Base-by-base conservation (phyloP, 208 protist genomes). In the Kentomonas sorsogonicus region DNA sequence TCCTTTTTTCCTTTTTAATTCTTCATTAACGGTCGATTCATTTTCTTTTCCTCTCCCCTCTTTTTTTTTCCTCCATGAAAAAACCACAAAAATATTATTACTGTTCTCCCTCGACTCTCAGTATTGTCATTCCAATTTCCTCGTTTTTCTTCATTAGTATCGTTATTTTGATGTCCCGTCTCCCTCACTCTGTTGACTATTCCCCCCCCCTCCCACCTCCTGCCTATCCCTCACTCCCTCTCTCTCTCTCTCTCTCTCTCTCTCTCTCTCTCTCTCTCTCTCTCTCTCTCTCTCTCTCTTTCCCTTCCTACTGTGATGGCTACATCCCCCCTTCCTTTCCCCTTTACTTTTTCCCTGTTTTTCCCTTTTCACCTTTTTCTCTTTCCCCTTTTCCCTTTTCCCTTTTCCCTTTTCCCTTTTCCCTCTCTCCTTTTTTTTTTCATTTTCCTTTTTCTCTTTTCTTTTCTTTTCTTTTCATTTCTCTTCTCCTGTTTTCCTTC, bases 1-100 rank as follows among this genome's bases (percentile, higher is more conserved):
- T 38, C 38, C 41, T n/a, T 9, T 29, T 30, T 60, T 55, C 20
- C 1, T 65, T 26, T 36, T 53, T 9, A 44, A 58, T 50, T 63
- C 22, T 20, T 63, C 7, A 22, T 25, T 22, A 34, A 34, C 25
- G 18, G 25, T 41, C 16, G 11, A 41, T 18, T 41, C 16, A 41
- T 41, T 7, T 30, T 27, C 11, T n/a, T 62, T 54, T 40, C 25
- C 22, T 54, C 23, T 41, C n/a, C 9, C 40, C 68, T 60, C 53
- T 39, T 60, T 38, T 26, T 48, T 61, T 66, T 71, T 52, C 11
- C 11, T 13, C 10, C 4, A 22, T 27, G 22, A 34, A n/a, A 11
- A 25, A 51, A 56, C n/a, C 34, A 56, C 9, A 25, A 9, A 43
- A 56, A 56, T 22, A n/a, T 40, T 56, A 34, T 39, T n/a, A n/a